Conservation (phyloP, 805 yeast genomes). For the Candida coquimbonensis region DNA sequence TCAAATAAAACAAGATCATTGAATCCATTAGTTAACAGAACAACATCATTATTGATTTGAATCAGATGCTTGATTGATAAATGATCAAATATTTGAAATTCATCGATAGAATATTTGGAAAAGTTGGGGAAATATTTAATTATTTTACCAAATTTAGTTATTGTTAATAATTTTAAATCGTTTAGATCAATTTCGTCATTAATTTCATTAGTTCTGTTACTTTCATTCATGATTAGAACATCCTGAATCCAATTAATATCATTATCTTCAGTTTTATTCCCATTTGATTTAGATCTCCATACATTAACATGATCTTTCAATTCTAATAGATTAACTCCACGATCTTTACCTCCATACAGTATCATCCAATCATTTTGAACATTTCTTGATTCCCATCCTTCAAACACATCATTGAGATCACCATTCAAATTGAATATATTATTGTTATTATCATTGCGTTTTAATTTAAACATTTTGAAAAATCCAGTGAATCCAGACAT, state of each 20-base stretch:
- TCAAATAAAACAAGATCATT: conserved; percentile 15
- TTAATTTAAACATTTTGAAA: conserved; percentile 12
- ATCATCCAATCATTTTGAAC: conserved; percentile 6
- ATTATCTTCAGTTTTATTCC: neutral
- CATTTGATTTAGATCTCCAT: conserved; percentile 17
- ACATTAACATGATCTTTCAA: conserved; percentile 12
- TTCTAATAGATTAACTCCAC: conserved; percentile 16
- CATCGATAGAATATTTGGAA: conserved; percentile 19
- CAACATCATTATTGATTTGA: neutral
- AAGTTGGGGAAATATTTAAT: conserved; percentile 13
- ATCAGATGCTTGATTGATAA: conserved; percentile 15
- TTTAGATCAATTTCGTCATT: conserved; percentile 4
- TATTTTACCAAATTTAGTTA: conserved; percentile 20
- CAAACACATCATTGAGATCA: too few relatives aligned
- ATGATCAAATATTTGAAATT: conserved; percentile 15
- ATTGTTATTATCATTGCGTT: neutral
- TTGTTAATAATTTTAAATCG: conserved; percentile 14
- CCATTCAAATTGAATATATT: too few relatives aligned
- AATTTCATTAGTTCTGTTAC: neutral
- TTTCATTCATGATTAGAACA: conserved; percentile 7
- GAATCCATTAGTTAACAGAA: conserved; percentile 19
- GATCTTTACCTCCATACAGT: conserved; percentile 20
- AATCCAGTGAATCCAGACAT: conserved; percentile 19
- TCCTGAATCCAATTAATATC: conserved; percentile 17
- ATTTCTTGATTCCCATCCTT: neutral